These are phyloP conservation scores for Acanthamoeba sp. DNA, from an alignment of 208 protist genomes.

Conservation along the genomic window DNA sequence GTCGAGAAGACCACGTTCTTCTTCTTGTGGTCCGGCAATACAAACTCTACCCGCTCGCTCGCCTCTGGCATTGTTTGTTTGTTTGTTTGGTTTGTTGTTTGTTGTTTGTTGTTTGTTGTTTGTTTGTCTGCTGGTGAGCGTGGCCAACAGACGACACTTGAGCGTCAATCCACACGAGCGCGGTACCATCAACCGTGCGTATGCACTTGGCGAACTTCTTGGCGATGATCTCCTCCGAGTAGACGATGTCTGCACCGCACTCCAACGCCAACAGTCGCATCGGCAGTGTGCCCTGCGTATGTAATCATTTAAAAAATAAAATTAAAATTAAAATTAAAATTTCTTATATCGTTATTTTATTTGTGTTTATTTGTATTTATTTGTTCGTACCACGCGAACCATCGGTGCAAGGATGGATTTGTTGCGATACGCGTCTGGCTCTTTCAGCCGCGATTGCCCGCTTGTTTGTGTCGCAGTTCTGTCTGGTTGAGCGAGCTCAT, in stretches of 20 bases:
- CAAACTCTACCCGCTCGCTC: conserved; percentile 90
- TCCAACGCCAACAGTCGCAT: conserved; percentile 94
- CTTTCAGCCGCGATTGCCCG: not conserved
- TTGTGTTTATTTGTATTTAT: too few relatives aligned
- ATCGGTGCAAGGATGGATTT: conserved; percentile 96
- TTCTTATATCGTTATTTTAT: too few relatives aligned
- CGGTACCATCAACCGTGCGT: conserved; percentile 86
- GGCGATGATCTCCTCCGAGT: conserved; percentile 97
- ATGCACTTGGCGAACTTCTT: conserved; percentile 92
- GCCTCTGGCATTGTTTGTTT: not conserved
- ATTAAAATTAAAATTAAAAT: too few relatives aligned
- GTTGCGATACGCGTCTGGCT: conserved; percentile 79
- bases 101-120: too few relatives aligned
- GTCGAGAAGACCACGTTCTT: conserved; percentile 86
- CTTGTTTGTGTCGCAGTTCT: too few relatives aligned
- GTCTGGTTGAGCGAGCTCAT: not conserved
- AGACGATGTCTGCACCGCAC: conserved; percentile 97
- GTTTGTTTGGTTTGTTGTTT: too few relatives aligned
- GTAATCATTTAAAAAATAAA: not conserved
- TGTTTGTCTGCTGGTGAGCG: too few relatives aligned
- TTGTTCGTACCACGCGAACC: conserved; percentile 93
- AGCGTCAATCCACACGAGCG: not conserved
- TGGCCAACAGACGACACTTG: too few relatives aligned
- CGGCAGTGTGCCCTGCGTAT: conserved; percentile 89
- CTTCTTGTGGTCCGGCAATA: conserved; percentile 90